Evolutionary conservation across 176 grass and related monocot species (phyloP), one percentile per base, ranked within the genome.

Genomic region (Musa itinerans): DNA sequence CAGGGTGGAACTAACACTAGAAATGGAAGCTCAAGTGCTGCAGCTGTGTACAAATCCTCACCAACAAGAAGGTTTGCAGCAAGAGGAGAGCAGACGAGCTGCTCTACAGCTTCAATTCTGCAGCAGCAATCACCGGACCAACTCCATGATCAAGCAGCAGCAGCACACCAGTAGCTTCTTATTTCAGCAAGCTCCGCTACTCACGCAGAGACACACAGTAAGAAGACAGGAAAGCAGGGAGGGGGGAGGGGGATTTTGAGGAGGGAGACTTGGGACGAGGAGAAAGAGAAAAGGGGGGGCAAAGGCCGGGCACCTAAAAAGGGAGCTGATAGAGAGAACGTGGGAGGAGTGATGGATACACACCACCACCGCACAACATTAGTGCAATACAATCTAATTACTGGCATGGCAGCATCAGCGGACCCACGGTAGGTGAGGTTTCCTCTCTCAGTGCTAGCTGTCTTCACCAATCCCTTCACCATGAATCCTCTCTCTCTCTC

Each of bases 381-480:
- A 70, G 68, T 70, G 68, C 17, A 50, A 51, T 70, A 51, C 68
- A 70, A 70, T 70, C 68, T 52, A 52, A 70, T 70, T 70, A 51
- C 43, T n/a, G 10, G 26, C 21, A 19, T 11, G 2, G 68, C 19
- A 50, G 17, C 19, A 19, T 17, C 16, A 48, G 34, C 16, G 68
- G 26, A 20, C 48, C 16, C 16, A 70, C 34, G 34, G 68, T 70
- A 52, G 68, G 48, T 50, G 12, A 21, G 17, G 43, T n/a, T 20
- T 70, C 43, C 9, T 14, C 23, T 51, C 19, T 70, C 68, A 52
- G 2, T 70, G 68, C 68, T 21, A 70, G 68, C 68, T 70, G 68
- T 19, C 34, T 20, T 70, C 43, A 17, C 68, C 66, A 49, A 10
- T 69, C 15, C 29, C 48, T 50, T 51, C 67, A 50, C 68, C 50